Evolutionary conservation across 495 filamentous ascomycete genomes (phyloP), one percentile per base, ranked within the genome.

Genomic region (Aspergillus incahuasiensis): DNA sequence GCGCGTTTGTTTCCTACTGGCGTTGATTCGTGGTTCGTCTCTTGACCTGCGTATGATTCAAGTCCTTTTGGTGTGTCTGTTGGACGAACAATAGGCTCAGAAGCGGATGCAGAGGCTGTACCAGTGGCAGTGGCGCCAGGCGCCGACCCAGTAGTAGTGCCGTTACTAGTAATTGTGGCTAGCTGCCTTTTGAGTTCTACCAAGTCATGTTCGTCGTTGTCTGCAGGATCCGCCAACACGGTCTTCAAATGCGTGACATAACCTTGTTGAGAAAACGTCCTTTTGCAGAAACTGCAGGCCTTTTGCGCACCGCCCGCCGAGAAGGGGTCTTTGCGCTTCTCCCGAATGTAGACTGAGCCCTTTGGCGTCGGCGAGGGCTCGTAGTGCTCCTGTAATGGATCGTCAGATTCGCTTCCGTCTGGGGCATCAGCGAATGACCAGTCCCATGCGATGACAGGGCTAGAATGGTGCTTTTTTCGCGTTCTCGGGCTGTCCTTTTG

Each of bases 371-470:
- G 70, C 3, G 73, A 75, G 13, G 67, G 65, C 55, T 65, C 62
- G 43, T 63, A 60, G 12, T 65, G 54, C 39, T 76, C 73, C 57
- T 76, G 75, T 42, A 78, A 64, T 35, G 75, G 75, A 56, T 78
- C 75, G 59, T 78, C 75, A 43, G 75, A 78, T 56, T 78, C 74
- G 50, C 67, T 69, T 43, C 64, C 67, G 43, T 74, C 71, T 25
- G 66, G 62, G 6, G 63, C 58, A 28, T 66, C 55, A 38, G 73
- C 69, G 57, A 78, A 78, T 30, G 69, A 75, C 74, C 73, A 78
- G 66, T 78, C 73, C 47, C 58, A 66, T 30, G 63, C 61, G n/a
- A 67, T 55, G 19, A 67, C 58, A 21, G 71, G 71, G 54, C 71
- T 75, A 8, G 69, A 73, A 49, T 66, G 62, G 38, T 59, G 48